Evolutionary conservation across 1,284 basidiomycete species (phyloP), one percentile per base, ranked within the genome.

Genomic region (Moesziomyces globuligerus): DNA sequence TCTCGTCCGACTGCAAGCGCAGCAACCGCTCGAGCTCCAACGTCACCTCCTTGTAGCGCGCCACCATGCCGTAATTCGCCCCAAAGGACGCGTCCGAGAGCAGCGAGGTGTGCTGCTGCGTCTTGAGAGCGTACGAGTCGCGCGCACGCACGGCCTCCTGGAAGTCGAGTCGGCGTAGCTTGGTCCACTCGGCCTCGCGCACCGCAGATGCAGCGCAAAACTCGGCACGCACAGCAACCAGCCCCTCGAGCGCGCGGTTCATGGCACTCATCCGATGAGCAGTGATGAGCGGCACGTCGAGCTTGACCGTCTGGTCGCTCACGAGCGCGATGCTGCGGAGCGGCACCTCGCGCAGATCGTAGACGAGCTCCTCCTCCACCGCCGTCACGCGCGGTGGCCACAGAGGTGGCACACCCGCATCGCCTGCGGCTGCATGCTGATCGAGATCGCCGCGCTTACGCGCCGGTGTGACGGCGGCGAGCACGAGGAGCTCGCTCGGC

Each of bases 91-190:
- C 81, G 71, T 39, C 26, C n/a, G 60, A 6, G 57, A 67, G 45
- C 36, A 66, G 44, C 2, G 37, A 34, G 43, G 50, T 50, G 52
- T 41, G 71, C 37, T 62, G 71, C 24, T 24, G 26, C 36, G 53
- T 73, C 48, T 74, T 80, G 21, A 66, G 39, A 89, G 80, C 40
- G 84, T 84, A 67, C 85, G 83, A 6, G 84, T 90, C 86, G 54
- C 94, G 86, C 28, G 85, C 80, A 42, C 87, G 87, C 43, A 97
- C 80, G 21, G 87, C 84, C 69, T 98, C 95, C 82, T 97, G 93
- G 82, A 98, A 96, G 64, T 98, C 94, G 17, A 99, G 84, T n/a
- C 88, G 86, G 40, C 90, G 88, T 74, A 94, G 86, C 50, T 90
- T 88, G 44, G 85, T 85, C 94, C 94, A 98, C 60, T 93, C 92